Base-by-base conservation (phyloP, 495 filamentous ascomycete species). In the Aspergillus sparsus region DNA sequence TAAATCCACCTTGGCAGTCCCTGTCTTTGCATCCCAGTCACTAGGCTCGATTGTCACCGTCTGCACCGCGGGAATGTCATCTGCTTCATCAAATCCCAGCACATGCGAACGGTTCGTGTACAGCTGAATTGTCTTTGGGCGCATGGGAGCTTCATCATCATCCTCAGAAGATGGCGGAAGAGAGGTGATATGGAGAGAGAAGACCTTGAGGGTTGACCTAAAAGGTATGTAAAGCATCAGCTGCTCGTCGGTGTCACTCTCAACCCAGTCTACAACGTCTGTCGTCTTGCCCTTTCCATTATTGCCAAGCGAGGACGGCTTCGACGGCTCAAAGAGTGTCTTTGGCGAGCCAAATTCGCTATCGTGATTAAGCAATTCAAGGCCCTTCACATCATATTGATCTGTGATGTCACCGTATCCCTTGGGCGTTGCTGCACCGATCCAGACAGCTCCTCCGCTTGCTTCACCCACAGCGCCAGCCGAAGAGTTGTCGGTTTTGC, bases 161-260 rank as follows among this genome's bases (percentile, higher is more conserved):
- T 75, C 74, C 34, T 70, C 70, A 1, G 70, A 60, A 7, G 15
- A n/a, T 9, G 87, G 83, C 2, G 89, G 88, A 16, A 92, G 67
- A 13, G 92, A 97, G 6, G 95, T 98, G 60, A 98, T 81, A 69
- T 98, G 83, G 46, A 98, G 71, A 6, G 92, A 91, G 70, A 97
- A 93, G 33, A 97, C 82, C 80, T 98, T 98, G 58, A 97, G 66
- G 49, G 87, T 91, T 9, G 88, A 85, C 72, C 92, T 87, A 74
- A 98, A 97, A 8, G 94, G 94, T 49, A 96, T 78, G 71, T 88
- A 97, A 53, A 98, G 83, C 87, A 98, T 90, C 60, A 98, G 73
- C 80, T 98, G 95, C 77, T 97, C 92, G 71, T 98, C 94, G n/a
- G 93, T 96, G 69, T 97, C 95, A 68, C 91, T 97, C 80, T 98